phyloP scores from a whole-genome alignment of 306 rosid species.

The Cucurbita ficifolia region DNA sequence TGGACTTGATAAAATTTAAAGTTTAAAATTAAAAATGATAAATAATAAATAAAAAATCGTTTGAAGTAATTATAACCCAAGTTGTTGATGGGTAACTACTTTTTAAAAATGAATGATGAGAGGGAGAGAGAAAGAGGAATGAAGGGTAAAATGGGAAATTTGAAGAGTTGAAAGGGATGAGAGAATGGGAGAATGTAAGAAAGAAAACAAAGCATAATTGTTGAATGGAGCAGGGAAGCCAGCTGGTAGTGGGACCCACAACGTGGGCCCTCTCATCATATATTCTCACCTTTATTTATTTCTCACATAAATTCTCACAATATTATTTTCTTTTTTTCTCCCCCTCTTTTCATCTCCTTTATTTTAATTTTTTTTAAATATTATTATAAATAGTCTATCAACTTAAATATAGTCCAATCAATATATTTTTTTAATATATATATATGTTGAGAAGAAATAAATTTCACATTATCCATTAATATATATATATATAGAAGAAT shows the following conservation, averaged over 20 bases:
- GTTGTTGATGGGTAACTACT: too few species aligned
- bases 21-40: too few species aligned
- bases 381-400: too few species aligned
- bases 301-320: neutral
- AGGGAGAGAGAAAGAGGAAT: neutral
- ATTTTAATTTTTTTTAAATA: too few species aligned
- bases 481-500: neutral
- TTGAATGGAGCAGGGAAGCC: slow-evolving; percentile 19
- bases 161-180: slow-evolving; percentile 31
- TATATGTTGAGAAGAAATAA: neutral
- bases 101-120: too few species aligned
- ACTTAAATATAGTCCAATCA: too few species aligned
- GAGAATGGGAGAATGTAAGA: slow-evolving; percentile 20
- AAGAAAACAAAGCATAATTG: slow-evolving; percentile 23
- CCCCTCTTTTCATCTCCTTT: neutral
- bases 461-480: neutral
- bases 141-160: slow-evolving; percentile 39
- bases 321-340: neutral
- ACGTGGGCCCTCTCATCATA: slow-evolving; percentile 21
- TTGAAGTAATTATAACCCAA: too few species aligned
- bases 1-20: too few species aligned
- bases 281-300: slow-evolving; percentile 18
- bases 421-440: too few species aligned
- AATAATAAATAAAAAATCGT: too few species aligned
- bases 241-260: slow-evolving; percentile 55